Conservation (phyloP, 495 filamentous ascomycete species). For the Margaritispora aquatica region DNA sequence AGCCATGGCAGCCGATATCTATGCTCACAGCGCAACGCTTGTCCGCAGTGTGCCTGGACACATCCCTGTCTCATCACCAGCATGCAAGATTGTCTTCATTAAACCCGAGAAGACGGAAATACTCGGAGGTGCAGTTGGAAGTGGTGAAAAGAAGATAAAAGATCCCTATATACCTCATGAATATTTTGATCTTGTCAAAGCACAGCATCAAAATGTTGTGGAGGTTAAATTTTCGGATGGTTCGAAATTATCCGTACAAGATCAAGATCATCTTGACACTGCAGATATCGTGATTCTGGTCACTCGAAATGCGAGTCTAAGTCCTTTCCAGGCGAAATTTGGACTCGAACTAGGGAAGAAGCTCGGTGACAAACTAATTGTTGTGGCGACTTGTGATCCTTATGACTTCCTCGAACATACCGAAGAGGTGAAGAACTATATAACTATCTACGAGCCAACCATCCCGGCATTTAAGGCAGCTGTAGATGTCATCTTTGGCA, state of each 20-base stretch:
- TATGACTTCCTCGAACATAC: conserved; percentile 42
- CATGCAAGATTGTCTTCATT: conserved; percentile 34
- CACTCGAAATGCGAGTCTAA: conserved; percentile 38
- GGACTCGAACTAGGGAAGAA: conserved; percentile 31
- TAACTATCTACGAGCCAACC: conserved; percentile 43
- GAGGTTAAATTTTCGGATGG: conserved; percentile 32
- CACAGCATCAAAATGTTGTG: conserved; percentile 19
- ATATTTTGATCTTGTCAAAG: conserved; percentile 32
- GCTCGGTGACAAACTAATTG: conserved; percentile 26
- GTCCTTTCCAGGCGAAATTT: conserved; percentile 32
- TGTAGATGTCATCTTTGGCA: conserved; percentile 36
- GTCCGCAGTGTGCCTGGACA: conserved; percentile 29
- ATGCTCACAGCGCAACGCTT: conserved; percentile 36
- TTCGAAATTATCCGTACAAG: conserved; percentile 25
- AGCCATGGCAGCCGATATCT: conserved; percentile 29
- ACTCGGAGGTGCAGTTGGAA: conserved; percentile 43
- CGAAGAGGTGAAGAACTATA: conserved; percentile 36
- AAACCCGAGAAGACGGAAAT: conserved; percentile 27
- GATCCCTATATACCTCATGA: conserved; percentile 28
- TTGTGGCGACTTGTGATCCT: conserved; percentile 40
- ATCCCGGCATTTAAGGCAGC: conserved; percentile 39
- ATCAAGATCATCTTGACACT: conserved; percentile 28
- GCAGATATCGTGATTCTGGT: conserved; percentile 38
- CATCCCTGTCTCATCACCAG: conserved; percentile 30
- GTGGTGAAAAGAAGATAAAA: conserved; percentile 33